A percentile compares a stretch with the other conserved stretches of the same genome.
phyloP scores from a whole-genome alignment of 2,329 filamentous ascomycete species.

The Pyrenophora graminea region DNA sequence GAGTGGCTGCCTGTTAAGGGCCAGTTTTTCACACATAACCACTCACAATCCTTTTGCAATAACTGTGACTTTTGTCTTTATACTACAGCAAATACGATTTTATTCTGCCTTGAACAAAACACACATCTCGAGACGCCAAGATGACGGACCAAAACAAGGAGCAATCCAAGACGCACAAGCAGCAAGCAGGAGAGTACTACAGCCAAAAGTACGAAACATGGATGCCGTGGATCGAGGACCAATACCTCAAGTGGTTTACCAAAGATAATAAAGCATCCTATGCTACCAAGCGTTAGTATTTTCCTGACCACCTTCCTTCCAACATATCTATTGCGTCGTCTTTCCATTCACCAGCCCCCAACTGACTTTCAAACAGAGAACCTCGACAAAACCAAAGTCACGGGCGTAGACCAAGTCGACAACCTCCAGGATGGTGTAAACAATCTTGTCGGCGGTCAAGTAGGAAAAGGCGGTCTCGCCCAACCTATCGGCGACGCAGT shows the following conservation, averaged over 20 bases:
- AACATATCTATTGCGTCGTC: background rate
- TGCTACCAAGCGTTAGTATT: constrained; percentile 64
- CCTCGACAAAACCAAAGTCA: constrained; percentile 71
- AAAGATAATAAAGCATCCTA: constrained; percentile 79
- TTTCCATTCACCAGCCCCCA: background rate
- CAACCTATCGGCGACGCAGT: constrained; percentile 66
- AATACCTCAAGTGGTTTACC: constrained; percentile 73
- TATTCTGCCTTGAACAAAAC: too few species aligned
- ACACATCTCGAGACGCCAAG: background rate
- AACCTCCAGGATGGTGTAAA: constrained; percentile 70
- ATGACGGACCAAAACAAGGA: constrained; percentile 8
- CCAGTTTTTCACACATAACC: background rate
- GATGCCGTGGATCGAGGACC: constrained; percentile 77
- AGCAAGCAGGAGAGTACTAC: constrained; percentile 58
- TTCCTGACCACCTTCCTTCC: background rate
- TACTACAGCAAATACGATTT: too few species aligned
- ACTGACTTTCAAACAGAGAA: constrained; percentile 54
- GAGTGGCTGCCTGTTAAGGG: background rate
- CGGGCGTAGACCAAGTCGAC: constrained; percentile 68
- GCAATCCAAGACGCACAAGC: constrained; percentile 35
- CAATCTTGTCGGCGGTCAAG: constrained; percentile 64
- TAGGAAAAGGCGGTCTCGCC: constrained; percentile 69
- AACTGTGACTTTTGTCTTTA: too few species aligned
- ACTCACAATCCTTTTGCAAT: too few species aligned
- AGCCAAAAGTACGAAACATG: constrained; percentile 74